Base-by-base conservation (phyloP, 1,139 yeast genomes). In the Arxiozyma telluris region DNA sequence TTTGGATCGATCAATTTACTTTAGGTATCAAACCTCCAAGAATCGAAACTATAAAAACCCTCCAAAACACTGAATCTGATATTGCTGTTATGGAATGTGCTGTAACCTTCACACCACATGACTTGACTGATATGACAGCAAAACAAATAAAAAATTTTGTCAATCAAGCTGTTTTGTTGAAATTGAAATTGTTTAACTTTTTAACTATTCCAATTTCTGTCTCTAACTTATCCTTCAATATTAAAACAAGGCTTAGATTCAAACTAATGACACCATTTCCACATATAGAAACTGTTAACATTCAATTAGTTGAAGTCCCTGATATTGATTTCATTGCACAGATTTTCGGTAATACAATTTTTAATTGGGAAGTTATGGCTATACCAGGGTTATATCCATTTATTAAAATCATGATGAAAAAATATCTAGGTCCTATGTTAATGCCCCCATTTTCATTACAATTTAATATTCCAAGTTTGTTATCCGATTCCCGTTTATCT, bases 1-100 rank as follows among this genome's bases (percentile, higher is more conserved):
- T 91, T 57, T 87, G 96, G 87, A 78, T 93, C 53, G 95, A 88
- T 67, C 80, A 88, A 57, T 85, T 93, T 66, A 91, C 98, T 11
- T 80, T 87, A 20, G 98, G 98, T 59, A 85, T 96, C 9, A 93
- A 93, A 71, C 96, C 98, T 12, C 96, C 96, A 42, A 80, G 98
- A 69, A 77, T 93, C 57, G 97, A 93, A 65, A 78, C 78, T 58
- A 97, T 91, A 27, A 87, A 93, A 66, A 88, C 97, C 1, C 80
- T 90, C 63, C 86, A 84, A 50, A 89, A 93, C 57, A 91, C 97
- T 23, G 84, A 82, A 38, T 87, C 87, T 58, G 97, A 91, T 66
- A 84, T 93, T 55, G 96, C 91, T 18, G 96, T 93, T 51, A 90
- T 94, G 96, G 96, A 93, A 74, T 93, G 96, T 96, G 83, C 84